These are phyloP conservation scores for Nakaseomyces delphensis DNA, from an alignment of 1,139 yeast species.

Conservation along the genomic window DNA sequence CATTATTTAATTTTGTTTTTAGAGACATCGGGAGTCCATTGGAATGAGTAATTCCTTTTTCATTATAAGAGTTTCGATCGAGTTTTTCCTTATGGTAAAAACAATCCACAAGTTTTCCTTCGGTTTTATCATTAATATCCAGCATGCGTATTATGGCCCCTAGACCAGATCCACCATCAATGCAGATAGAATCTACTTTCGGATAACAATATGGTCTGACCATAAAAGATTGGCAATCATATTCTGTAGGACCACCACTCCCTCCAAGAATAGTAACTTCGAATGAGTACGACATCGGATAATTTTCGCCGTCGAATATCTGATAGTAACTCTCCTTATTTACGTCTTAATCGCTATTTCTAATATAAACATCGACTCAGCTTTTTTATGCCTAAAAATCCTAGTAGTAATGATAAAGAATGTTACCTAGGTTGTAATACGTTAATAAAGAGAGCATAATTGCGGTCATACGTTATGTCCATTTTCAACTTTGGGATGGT, in stretches of 20 bases:
- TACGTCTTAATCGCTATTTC: too few relatives aligned
- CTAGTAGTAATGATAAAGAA: too few relatives aligned
- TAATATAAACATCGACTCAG: too few relatives aligned
- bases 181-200: conserved; percentile 40
- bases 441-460: too few relatives aligned
- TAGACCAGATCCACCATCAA: conserved; percentile 78
- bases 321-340: too few relatives aligned
- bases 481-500: too few relatives aligned
- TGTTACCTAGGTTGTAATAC: too few relatives aligned
- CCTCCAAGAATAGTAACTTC: conserved; percentile 60
- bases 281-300: conserved; percentile 26
- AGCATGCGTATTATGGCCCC: conserved; percentile 30
- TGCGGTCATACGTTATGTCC: too few relatives aligned
- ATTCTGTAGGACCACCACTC: conserved; percentile 72
- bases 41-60: conserved; percentile 8
- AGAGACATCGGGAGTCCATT: conserved; percentile 13
- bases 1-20: neutral
- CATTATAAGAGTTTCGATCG: conserved; percentile 11
- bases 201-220: conserved; percentile 45
- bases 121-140: conserved; percentile 1
- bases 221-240: conserved; percentile 55
- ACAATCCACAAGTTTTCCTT: neutral
- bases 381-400: too few relatives aligned
- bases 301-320: too few relatives aligned
- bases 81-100: conserved; percentile 16